phyloP scores from a whole-genome alignment of 768 basidiomycete species.

The Boletus subparvulus region DNA sequence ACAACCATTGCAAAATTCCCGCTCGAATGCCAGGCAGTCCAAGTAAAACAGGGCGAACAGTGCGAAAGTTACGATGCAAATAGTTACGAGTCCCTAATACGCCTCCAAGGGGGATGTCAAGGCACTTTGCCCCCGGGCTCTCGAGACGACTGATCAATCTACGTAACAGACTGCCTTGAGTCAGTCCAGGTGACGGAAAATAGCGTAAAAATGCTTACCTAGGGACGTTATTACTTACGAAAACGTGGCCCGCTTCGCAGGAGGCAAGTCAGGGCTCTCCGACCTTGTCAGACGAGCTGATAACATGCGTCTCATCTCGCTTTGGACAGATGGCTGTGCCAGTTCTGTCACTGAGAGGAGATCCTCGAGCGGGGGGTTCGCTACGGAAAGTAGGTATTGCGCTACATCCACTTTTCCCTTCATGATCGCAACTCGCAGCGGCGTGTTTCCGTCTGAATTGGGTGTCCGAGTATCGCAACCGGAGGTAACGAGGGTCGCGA shows the following conservation, averaged over 20 bases:
- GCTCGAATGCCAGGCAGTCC: too few species aligned
- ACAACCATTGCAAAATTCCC: too few species aligned
- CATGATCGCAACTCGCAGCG: background rate
- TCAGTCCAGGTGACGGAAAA: background rate
- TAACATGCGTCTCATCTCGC: background rate
- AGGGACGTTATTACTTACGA: background rate
- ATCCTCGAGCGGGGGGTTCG: background rate
- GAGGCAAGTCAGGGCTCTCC: background rate
- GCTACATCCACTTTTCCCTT: background rate
- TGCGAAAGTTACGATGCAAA: too few species aligned
- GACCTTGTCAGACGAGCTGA: background rate
- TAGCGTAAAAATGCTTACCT: background rate
- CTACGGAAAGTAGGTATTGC: background rate
- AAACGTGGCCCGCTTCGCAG: background rate
- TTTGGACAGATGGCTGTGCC: background rate
- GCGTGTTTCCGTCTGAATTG: background rate
- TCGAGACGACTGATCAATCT: too few species aligned
- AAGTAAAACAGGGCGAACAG: too few species aligned
- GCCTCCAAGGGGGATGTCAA: too few species aligned
- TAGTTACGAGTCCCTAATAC: too few species aligned
- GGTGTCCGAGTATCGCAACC: background rate
- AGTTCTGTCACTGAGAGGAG: background rate
- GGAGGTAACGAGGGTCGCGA: background rate
- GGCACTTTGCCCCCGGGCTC: too few species aligned
- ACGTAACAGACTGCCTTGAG: background rate